phyloP scores from a whole-genome alignment of 805 yeast species.

The Wickerhamomyces pijperi region DNA sequence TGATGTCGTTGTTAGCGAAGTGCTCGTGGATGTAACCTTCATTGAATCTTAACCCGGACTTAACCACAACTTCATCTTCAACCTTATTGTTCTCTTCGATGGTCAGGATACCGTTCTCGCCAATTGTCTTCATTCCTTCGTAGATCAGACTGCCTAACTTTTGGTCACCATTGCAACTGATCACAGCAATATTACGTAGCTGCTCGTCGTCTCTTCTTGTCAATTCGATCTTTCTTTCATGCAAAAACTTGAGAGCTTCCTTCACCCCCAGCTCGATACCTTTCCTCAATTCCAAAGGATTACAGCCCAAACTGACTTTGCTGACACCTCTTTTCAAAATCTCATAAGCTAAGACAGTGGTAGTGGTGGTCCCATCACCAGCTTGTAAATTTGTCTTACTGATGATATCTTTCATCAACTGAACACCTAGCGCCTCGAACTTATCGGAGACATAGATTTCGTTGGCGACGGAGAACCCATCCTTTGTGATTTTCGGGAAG shows the following conservation, averaged over 20 bases:
- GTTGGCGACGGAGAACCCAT: slow-evolving; percentile 95
- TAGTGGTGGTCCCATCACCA: slow-evolving; percentile 98
- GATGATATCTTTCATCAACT: slow-evolving; percentile 91
- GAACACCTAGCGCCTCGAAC: slow-evolving; percentile 95
- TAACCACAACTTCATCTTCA: slow-evolving; percentile 92
- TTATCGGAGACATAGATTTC: slow-evolving; percentile 75
- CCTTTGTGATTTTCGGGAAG: slow-evolving; percentile 96
- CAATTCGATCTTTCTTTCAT: slow-evolving; percentile 74
- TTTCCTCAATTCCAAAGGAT: slow-evolving; percentile 96
- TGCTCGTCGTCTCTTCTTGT: slow-evolving; percentile 69
- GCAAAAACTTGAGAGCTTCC: slow-evolving; percentile 73
- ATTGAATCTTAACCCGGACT: slow-evolving; percentile 97
- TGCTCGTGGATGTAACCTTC: slow-evolving; percentile 96
- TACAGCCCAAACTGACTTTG: slow-evolving; percentile 97
- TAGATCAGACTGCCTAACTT: slow-evolving; percentile 90
- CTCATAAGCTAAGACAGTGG: slow-evolving; percentile 92
- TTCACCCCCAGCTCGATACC: slow-evolving; percentile 97
- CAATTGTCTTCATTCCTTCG: slow-evolving; percentile 96
- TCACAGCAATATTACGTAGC: slow-evolving; percentile 96
- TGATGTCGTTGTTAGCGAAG: slow-evolving; percentile 68
- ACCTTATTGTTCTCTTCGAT: slow-evolving; percentile 95
- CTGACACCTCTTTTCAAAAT: slow-evolving; percentile 91
- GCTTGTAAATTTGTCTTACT: slow-evolving; percentile 95
- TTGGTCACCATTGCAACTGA: slow-evolving; percentile 91
- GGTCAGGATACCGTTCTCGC: slow-evolving; percentile 97